A percentile compares a stretch with the other conserved stretches of the same genome.
phyloP scores from a whole-genome alignment of 2,329 filamentous ascomycete genomes.

The Paracoccidioides brasiliensis region DNA sequence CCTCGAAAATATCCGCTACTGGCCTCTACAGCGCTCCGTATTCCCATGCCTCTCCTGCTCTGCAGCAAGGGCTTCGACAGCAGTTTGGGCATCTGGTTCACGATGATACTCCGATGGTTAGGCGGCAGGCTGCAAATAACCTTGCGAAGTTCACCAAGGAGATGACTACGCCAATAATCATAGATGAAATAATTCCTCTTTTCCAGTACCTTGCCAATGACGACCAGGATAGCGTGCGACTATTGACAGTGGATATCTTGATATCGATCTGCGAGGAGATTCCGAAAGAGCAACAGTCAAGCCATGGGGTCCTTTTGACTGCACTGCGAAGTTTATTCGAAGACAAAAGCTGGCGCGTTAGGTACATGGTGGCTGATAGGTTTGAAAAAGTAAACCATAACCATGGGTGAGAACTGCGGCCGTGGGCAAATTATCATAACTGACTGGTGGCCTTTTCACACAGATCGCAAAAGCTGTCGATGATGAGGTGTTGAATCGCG shows the following conservation, averaged over 20 bases:
- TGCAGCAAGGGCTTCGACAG: constrained; percentile 81
- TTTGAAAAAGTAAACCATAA: constrained; percentile 68
- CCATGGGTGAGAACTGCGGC: background rate
- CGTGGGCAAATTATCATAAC: background rate
- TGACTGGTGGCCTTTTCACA: constrained; percentile 1
- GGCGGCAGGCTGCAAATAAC: constrained; percentile 91
- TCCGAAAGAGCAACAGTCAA: constrained; percentile 94
- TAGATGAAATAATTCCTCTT: constrained; percentile 97
- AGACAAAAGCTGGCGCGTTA: constrained; percentile 97
- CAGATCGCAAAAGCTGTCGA: constrained; percentile 97
- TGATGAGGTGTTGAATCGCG: constrained; percentile 85
- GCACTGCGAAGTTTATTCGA: constrained; percentile 88
- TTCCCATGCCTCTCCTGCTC: constrained; percentile 71
- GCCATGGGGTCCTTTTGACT: constrained; percentile 83
- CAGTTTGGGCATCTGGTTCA: constrained; percentile 89
- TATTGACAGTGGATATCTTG: constrained; percentile 90
- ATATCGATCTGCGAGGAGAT: constrained; percentile 95
- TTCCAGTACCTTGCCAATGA: constrained; percentile 95
- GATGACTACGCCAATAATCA: constrained; percentile 80
- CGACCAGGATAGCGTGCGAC: constrained; percentile 92
- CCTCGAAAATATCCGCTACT: constrained; percentile 95
- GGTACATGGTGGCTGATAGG: constrained; percentile 97
- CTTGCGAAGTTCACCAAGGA: constrained; percentile 95
- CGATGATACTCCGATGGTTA: constrained; percentile 98
- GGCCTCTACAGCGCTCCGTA: constrained; percentile 91